These are phyloP conservation scores for Sphaerulina populicola DNA, from an alignment of 2,329 filamentous ascomycete species.

Conservation along the genomic window DNA sequence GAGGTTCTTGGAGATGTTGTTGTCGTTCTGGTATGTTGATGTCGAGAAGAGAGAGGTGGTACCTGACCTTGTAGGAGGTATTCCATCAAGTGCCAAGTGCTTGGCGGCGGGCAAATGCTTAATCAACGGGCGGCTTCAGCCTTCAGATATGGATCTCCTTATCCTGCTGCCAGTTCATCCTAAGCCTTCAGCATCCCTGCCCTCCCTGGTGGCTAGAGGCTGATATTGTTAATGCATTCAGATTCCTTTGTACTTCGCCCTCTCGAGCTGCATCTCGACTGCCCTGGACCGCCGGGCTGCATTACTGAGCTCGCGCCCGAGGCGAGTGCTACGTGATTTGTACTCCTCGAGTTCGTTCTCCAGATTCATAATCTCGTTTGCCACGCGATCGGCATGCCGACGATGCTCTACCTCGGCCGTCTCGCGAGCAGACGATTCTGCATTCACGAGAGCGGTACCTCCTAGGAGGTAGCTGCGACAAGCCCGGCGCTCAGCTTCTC, in stretches of 20 bases:
- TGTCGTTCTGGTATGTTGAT: not conserved
- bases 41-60: not conserved
- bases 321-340: not conserved
- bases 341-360: not conserved
- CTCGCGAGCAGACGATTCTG: not conserved
- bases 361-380: not conserved
- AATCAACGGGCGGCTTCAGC: too few species aligned
- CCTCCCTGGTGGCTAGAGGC: too few species aligned
- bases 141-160: too few species aligned
- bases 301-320: not conserved
- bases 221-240: too few species aligned
- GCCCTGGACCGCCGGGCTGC: not conserved
- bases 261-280: not conserved
- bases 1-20: not conserved
- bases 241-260: not conserved
- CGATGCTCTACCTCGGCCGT: not conserved
- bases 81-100: not conserved
- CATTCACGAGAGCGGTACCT: not conserved
- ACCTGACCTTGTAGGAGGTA: not conserved
- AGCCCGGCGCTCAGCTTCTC: not conserved
- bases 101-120: not conserved
- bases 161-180: too few species aligned
- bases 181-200: too few species aligned
- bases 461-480: not conserved
- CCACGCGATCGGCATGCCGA: not conserved